phyloP scores from a whole-genome alignment of 257 asterid species.

The Solanum pinnatisectum region DNA sequence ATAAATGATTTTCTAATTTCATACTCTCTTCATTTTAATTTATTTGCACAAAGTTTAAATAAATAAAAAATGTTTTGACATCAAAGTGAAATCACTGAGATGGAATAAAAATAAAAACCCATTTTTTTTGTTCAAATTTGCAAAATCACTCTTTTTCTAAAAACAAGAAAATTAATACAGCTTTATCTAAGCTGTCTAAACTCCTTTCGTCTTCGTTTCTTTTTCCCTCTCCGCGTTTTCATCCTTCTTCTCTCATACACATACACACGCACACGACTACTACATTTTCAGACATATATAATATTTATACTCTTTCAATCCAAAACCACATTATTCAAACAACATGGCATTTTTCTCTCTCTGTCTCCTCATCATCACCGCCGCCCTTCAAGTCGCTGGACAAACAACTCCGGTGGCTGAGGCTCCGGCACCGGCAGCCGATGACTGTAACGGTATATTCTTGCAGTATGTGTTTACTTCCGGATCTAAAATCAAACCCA shows the following conservation, averaged over 20 bases:
- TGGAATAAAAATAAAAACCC: not conserved
- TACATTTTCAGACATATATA: not conserved
- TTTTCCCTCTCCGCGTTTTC: not conserved
- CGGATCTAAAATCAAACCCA: constrained; percentile 49
- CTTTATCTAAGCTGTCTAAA: constrained; percentile 40
- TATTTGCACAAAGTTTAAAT: too few relatives aligned
- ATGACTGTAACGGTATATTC: constrained; percentile 55
- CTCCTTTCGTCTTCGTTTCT: constrained; percentile 36
- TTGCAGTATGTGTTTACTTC: constrained; percentile 36
- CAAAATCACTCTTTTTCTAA: not conserved
- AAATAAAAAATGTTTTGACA: too few relatives aligned
- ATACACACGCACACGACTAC: not conserved
- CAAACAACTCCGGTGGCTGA: constrained; percentile 12
- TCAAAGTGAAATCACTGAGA: not conserved
- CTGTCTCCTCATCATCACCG: not conserved
- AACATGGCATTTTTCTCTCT: constrained; percentile 22
- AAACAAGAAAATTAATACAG: constrained; percentile 19
- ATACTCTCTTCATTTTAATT: not conserved
- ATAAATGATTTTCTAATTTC: not conserved
- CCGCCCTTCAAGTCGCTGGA: constrained; percentile 1
- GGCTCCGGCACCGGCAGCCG: constrained; percentile 42
- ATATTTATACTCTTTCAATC: constrained; percentile 13
- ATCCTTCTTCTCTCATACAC: not conserved
- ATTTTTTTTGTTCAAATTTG: not conserved
- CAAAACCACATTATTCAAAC: constrained; percentile 3